A percentile compares a stretch with the other conserved stretches of the same genome.
phyloP scores from a whole-genome alignment of 352 stramenopile species.

The Globisporangium nunn region DNA sequence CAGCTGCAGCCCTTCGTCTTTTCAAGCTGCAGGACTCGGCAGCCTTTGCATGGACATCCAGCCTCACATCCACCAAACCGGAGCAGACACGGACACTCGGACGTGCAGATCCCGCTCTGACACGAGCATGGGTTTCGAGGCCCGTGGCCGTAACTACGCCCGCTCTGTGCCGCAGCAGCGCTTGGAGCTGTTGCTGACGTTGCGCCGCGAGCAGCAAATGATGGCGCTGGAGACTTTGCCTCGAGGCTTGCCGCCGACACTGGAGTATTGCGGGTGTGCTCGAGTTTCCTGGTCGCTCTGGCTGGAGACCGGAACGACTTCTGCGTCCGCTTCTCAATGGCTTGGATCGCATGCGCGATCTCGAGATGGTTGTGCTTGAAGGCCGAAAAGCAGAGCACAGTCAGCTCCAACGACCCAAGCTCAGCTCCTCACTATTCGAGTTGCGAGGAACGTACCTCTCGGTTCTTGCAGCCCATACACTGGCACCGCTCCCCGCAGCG shows the following conservation, averaged over 20 bases:
- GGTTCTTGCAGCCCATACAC: conserved; percentile 76
- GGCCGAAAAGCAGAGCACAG: background rate
- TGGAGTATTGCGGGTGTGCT: conserved; percentile 12
- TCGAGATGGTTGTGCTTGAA: conserved; percentile 38
- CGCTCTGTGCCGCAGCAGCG: background rate
- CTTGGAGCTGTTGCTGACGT: background rate
- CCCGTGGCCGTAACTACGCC: conserved; percentile 1
- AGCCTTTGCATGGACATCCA: conserved; percentile 37
- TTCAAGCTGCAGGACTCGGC: conserved; percentile 24
- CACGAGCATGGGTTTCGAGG: conserved; percentile 25
- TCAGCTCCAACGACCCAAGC: background rate
- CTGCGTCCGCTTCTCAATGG: conserved; percentile 45
- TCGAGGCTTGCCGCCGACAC: background rate
- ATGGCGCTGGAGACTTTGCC: background rate
- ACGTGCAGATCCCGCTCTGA: conserved; percentile 28
- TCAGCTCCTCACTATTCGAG: background rate
- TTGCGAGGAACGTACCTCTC: conserved; percentile 14
- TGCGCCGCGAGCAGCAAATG: background rate
- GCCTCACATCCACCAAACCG: conserved; percentile 29
- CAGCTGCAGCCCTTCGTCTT: conserved; percentile 88
- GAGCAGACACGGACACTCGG: conserved; percentile 35
- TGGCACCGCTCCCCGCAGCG: conserved; percentile 60
- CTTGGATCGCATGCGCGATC: conserved; percentile 45
- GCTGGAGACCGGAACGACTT: conserved; percentile 35
- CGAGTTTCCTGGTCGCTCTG: conserved; percentile 15